These are phyloP conservation scores for Tarenaya hassleriana DNA, from an alignment of 345 rosid species.

Conservation along the genomic window DNA sequence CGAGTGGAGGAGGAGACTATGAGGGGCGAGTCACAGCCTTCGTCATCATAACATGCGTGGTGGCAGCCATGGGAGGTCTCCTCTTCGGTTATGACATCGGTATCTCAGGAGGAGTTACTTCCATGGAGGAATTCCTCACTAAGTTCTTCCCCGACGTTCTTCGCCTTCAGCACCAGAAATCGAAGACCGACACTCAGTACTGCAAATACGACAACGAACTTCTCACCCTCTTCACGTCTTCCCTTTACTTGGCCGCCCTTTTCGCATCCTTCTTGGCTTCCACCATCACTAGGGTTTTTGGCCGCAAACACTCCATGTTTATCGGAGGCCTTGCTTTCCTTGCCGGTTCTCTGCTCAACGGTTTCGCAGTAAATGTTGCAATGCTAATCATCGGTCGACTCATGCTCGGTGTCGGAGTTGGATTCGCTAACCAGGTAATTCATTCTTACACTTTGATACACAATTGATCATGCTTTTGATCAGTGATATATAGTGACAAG, in stretches of 20 bases:
- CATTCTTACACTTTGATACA: conserved; percentile 4
- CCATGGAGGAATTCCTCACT: conserved; percentile 42
- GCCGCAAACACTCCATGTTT: conserved; percentile 51
- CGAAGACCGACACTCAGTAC: conserved; percentile 29
- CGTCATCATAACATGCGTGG: conserved; percentile 40
- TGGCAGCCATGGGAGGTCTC: conserved; percentile 56
- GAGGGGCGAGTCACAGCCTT: conserved; percentile 43
- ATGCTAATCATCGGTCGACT: conserved; percentile 52
- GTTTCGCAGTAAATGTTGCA: conserved; percentile 28
- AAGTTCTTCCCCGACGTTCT: conserved; percentile 45
- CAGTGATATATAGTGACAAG: background rate
- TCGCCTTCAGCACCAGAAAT: conserved; percentile 16
- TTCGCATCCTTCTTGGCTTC: conserved; percentile 46
- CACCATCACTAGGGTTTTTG: conserved; percentile 34
- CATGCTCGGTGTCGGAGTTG: conserved; percentile 54
- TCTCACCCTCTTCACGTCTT: conserved; percentile 44
- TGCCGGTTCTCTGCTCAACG: conserved; percentile 36
- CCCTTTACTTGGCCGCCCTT: conserved; percentile 45
- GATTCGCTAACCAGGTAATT: conserved; percentile 50
- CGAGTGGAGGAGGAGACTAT: conserved; percentile 25
- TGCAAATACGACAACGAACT: conserved; percentile 48
- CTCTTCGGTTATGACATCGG: conserved; percentile 56
- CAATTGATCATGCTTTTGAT: background rate
- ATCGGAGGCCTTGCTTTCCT: conserved; percentile 43
- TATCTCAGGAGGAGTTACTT: conserved; percentile 56